Percentiles rank a stretch among this genome's conserved stretches.
Evolutionary conservation across 306 rosid genomes (phyloP).

Genomic region (Rosa chinensis): DNA sequence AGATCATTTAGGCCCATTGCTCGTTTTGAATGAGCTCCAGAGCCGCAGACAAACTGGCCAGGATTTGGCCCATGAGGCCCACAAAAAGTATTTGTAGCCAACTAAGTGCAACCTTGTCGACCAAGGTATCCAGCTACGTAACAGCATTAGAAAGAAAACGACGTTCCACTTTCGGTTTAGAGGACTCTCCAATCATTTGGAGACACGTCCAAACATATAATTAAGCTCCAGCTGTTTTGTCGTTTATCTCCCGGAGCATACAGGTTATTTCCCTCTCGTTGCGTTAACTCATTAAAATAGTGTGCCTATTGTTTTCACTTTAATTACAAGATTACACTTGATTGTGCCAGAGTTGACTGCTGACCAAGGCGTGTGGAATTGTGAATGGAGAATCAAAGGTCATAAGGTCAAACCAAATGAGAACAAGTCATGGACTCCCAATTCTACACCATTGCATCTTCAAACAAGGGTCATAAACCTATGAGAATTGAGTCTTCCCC

Average conservation of each 20-base stretch:
- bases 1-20: background rate
- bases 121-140: conserved; percentile 4
- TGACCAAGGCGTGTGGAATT: background rate
- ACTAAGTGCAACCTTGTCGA: background rate
- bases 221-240: background rate
- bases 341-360: background rate
- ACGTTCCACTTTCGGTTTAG: conserved; percentile 9
- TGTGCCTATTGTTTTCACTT: background rate
- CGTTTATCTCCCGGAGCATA: background rate
- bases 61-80: background rate
- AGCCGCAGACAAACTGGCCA: background rate
- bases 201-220: background rate
- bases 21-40: background rate
- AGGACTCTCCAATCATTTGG: background rate
- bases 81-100: background rate
- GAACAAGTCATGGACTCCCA: background rate
- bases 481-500: too few relatives aligned
- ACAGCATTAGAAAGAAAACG: background rate
- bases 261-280: background rate
- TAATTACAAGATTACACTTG: background rate
- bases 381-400: background rate
- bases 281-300: background rate
- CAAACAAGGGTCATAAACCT: too few relatives aligned
- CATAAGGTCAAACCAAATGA: background rate
- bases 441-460: background rate